Evolutionary conservation across 148 eudicot genomes (phyloP).

Genomic region (Heliamphora exappendiculata): DNA sequence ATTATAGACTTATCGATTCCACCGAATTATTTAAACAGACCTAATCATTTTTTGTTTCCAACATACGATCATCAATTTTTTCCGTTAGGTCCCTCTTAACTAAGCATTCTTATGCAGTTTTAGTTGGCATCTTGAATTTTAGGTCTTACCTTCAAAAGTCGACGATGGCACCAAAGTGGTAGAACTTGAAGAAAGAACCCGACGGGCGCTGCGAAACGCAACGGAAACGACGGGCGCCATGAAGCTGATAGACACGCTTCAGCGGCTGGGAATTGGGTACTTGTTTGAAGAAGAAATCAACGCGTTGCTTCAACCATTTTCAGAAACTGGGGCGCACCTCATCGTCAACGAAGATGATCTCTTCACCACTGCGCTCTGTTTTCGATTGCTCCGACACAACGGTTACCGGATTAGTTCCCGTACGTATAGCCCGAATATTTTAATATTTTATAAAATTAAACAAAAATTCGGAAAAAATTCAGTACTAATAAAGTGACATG

Average conservation of each 20-base stretch:
- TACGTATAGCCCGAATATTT: background rate
- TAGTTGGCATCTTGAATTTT: background rate
- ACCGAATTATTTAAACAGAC: too few relatives aligned
- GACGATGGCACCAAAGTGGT: constrained; percentile 5
- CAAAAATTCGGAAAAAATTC: too few relatives aligned
- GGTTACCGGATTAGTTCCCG: background rate
- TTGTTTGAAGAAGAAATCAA: constrained; percentile 6
- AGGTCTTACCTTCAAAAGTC: background rate
- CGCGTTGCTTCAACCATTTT: background rate
- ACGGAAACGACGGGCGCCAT: background rate
- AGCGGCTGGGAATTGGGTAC: constrained; percentile 1
- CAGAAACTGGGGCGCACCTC: background rate
- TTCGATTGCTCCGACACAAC: constrained; percentile 6
- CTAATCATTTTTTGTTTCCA: too few relatives aligned
- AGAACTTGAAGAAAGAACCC: background rate
- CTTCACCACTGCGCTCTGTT: constrained; percentile 2
- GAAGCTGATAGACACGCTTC: constrained; percentile 14
- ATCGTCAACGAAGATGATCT: constrained; percentile 2
- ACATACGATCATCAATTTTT: too few relatives aligned
- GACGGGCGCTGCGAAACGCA: background rate
- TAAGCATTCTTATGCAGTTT: background rate
- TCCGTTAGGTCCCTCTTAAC: too few relatives aligned
- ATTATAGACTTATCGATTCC: too few relatives aligned
- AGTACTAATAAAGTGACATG: too few relatives aligned
- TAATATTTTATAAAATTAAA: too few relatives aligned